Evolutionary conservation across 2,329 filamentous ascomycete genomes (phyloP).

Genomic region (Xylaria hypoxylon): DNA sequence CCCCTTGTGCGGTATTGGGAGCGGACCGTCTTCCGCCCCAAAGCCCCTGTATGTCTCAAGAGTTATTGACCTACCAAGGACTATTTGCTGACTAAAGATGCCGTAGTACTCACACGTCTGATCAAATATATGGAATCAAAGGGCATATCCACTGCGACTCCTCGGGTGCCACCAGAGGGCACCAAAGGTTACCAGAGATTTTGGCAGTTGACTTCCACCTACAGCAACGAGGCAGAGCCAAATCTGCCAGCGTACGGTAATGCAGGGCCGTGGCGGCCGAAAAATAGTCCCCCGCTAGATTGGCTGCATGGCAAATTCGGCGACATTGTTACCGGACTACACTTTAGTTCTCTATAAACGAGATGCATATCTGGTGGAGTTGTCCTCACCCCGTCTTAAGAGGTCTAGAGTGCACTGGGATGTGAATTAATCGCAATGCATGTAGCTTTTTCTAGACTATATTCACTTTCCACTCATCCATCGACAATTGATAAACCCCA

Average conservation of each 20-base stretch:
- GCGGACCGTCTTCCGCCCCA: not conserved
- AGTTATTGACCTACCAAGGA: not conserved
- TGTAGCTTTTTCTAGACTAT: too few relatives aligned
- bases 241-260: slow-evolving; percentile 34
- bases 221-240: slow-evolving; percentile 19
- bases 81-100: not conserved
- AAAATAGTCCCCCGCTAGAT: slow-evolving; percentile 32
- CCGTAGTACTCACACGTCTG: slow-evolving; percentile 60
- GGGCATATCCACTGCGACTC: slow-evolving; percentile 57
- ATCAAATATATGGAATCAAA: slow-evolving; percentile 62
- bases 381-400: too few relatives aligned
- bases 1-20: not conserved
- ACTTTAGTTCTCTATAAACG: slow-evolving; percentile 30
- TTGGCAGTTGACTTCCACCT: slow-evolving; percentile 39
- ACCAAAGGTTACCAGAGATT: slow-evolving; percentile 27
- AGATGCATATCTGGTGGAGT: not conserved
- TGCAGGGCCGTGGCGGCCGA: slow-evolving; percentile 37
- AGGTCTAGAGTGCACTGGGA: too few relatives aligned
- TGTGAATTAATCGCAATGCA: too few relatives aligned
- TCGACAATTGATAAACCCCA: too few relatives aligned
- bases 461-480: too few relatives aligned
- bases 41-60: not conserved
- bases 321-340: slow-evolving; percentile 33
- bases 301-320: slow-evolving; percentile 34
- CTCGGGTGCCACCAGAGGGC: slow-evolving; percentile 53